These are phyloP conservation scores for Seiridium cupressi DNA, from an alignment of 2,329 filamentous ascomycete genomes.

Conservation along the genomic window DNA sequence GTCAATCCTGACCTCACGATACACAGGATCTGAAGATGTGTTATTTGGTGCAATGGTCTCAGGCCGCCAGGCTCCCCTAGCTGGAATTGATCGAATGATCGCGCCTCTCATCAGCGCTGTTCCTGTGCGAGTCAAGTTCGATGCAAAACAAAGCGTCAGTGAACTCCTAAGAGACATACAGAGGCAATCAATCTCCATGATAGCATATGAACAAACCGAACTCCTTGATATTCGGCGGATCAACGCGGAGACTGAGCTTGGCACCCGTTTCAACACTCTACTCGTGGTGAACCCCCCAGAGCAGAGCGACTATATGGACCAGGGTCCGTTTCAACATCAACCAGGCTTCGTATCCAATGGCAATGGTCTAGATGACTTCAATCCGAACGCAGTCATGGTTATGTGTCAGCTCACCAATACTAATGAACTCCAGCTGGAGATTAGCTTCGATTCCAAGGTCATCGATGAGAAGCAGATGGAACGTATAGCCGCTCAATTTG, in stretches of 20 bases:
- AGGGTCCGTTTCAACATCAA: background rate
- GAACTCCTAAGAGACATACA: background rate
- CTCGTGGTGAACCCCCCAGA: background rate
- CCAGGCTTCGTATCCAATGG: background rate
- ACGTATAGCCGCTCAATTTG: background rate
- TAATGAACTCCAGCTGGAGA: background rate
- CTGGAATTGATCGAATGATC: slow-evolving; percentile 3
- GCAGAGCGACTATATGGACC: background rate
- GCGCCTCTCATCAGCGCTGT: slow-evolving; percentile 3
- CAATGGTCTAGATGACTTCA: slow-evolving; percentile 4
- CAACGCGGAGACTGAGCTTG: background rate
- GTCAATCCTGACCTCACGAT: background rate
- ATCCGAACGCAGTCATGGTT: slow-evolving; percentile 5
- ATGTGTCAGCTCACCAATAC: slow-evolving; percentile 2
- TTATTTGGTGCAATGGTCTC: slow-evolving; percentile 4
- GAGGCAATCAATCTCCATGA: background rate
- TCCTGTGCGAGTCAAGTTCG: slow-evolving; percentile 5
- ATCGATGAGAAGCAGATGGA: background rate
- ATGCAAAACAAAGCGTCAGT: background rate
- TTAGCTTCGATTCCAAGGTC: slow-evolving; percentile 3
- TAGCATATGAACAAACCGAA: background rate
- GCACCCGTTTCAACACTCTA: slow-evolving; percentile 5
- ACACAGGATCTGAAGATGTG: background rate
- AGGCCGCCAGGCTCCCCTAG: background rate
- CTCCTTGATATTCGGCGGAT: background rate